Base-by-base conservation (phyloP, 179 eudicot genomes). In the Spergularia azorica region DNA sequence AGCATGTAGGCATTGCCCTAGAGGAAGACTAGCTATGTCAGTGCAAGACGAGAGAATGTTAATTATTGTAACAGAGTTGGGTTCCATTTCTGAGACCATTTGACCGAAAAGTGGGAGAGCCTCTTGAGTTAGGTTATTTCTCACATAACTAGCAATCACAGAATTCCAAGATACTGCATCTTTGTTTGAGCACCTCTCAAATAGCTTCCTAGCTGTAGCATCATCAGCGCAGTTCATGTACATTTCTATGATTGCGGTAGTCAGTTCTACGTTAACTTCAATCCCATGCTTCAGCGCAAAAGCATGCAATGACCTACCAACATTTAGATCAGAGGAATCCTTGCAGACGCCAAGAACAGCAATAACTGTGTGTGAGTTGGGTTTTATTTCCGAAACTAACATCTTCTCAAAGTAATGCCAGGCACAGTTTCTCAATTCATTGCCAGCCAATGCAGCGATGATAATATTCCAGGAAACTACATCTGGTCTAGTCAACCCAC, bases 81-180 rank as follows among this genome's bases (percentile, higher is more conserved):
- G 89, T 70, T 67, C 70, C 2, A 79, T 65, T 73, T 77, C 79
- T 60, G 78, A 83, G 66, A 84, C 73, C 89, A 88, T 79, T 60
- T 20, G 77, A 46, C 50, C 67, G 72, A 86, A 83, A 61, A 86
- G 78, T 26, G 74, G 57, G 39, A 83, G 60, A 48, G 84, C 88
- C 77, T 84, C 71, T 11, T 74, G 56, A 13, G 79, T 62, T 46
- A 77, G 79, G 72, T 80, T 59, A 56, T 75, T 84, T 60, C 74
- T 83, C 16, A 81, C 68, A 61, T 84, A 86, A 80, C 75, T 75
- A 21, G 81, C 80, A 73, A 86, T 84, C 73, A 86, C 36, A 62
- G 85, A 76, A 67, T 88, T 88, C 87, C 89, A 88, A 26, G 84
- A 84, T 62, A 86, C 75, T 65, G 80, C 26, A 77, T 88, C 91